These are phyloP conservation scores for Dipteronia sinensis DNA, from an alignment of 345 rosid species.

Conservation along the genomic window DNA sequence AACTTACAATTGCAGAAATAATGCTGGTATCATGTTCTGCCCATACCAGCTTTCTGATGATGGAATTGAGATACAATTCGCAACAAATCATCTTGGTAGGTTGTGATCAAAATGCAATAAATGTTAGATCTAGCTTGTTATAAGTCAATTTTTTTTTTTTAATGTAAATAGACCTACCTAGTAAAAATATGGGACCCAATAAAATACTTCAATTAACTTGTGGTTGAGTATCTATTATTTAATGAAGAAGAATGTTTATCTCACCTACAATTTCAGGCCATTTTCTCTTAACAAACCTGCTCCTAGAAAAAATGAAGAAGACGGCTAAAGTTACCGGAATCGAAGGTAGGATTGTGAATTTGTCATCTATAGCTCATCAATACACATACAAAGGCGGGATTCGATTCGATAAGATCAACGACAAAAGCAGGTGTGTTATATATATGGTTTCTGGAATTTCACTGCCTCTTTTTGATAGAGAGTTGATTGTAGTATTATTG, in stretches of 20 bases:
- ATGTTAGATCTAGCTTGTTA: neutral
- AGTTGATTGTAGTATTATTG: too few relatives aligned
- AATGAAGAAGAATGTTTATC: too few relatives aligned
- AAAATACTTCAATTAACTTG: too few relatives aligned
- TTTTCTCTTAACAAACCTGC: conserved; percentile 81
- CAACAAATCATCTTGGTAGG: conserved; percentile 77
- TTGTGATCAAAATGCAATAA: neutral
- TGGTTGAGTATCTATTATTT: too few relatives aligned
- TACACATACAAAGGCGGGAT: conserved; percentile 68
- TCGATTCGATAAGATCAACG: conserved; percentile 55
- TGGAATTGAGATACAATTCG: conserved; percentile 76
- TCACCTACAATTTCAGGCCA: conserved; percentile 54
- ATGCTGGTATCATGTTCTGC: conserved; percentile 88
- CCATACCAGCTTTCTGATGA: conserved; percentile 76
- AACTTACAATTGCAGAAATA: conserved; percentile 52
- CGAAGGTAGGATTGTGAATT: conserved; percentile 83
- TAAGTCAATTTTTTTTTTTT: too few relatives aligned
- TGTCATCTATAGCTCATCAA: conserved; percentile 84
- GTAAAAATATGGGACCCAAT: too few relatives aligned
- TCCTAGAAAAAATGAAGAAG: conserved; percentile 77
- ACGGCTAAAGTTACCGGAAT: conserved; percentile 55
- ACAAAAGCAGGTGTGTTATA: conserved; percentile 37
- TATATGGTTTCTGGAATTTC: neutral
- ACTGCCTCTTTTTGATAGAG: neutral
- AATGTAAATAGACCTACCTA: neutral